phyloP scores from a whole-genome alignment of 768 basidiomycete genomes.

The Asterophora lycoperdoides region DNA sequence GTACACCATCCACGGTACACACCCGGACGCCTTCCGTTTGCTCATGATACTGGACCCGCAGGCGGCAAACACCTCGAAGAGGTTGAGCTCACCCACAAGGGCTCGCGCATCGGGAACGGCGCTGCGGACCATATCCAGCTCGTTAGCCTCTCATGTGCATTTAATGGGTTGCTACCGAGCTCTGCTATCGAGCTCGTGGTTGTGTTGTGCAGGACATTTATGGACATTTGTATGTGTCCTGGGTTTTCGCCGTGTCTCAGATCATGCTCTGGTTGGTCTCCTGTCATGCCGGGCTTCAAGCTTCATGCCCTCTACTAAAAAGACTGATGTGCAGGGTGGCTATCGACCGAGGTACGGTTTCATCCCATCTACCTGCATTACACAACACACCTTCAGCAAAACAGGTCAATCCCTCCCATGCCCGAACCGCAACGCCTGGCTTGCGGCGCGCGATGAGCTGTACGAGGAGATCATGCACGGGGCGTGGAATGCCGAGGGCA shows the following conservation, averaged over 20 bases:
- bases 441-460: conserved; percentile 68
- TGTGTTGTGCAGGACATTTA: conserved; percentile 95
- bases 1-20: conserved; percentile 86
- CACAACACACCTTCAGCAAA: background rate
- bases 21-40: background rate
- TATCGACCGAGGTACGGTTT: conserved; percentile 69
- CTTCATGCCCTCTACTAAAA: background rate
- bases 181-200: background rate
- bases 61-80: conserved; percentile 80
- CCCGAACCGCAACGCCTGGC: conserved; percentile 68
- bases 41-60: conserved; percentile 21
- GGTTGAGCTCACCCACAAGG: conserved; percentile 79
- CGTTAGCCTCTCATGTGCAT: background rate
- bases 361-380: background rate
- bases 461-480: conserved; percentile 94
- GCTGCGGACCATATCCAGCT: conserved; percentile 62
- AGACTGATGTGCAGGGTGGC: conserved; percentile 72
- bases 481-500: conserved; percentile 72
- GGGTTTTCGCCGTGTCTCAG: conserved; percentile 28
- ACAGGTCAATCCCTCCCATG: conserved; percentile 83
- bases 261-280: conserved; percentile 79
- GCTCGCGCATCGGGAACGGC: conserved; percentile 90
- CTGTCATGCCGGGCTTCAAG: background rate
- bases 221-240: conserved; percentile 69
- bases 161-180: conserved; percentile 1